A percentile compares a stretch with the other conserved stretches of the same genome.
phyloP scores from a whole-genome alignment of 352 stramenopile species.

The Phytophthora vignae region DNA sequence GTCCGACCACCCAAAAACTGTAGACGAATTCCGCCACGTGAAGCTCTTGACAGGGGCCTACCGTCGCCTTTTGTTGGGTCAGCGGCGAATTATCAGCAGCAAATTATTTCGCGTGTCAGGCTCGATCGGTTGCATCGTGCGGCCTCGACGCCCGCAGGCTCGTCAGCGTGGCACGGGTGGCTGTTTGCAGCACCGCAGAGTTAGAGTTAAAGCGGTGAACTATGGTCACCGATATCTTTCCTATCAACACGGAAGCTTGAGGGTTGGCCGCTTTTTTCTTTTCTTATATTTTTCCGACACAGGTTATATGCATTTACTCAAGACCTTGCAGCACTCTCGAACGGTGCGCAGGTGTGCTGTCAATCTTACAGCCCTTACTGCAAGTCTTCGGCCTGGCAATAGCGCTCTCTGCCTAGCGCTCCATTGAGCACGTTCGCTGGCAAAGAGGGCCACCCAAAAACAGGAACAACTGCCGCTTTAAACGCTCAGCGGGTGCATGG shows the following conservation, averaged over 20 bases:
- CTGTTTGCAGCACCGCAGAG: background rate
- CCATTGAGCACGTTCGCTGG: background rate
- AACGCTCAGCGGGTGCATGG: conserved; percentile 38
- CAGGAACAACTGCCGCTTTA: background rate
- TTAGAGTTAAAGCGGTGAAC: no score
- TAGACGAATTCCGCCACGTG: conserved; percentile 33
- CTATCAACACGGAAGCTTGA: no score
- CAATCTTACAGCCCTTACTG: background rate
- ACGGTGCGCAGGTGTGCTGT: background rate
- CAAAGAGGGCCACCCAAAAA: conserved; percentile 9
- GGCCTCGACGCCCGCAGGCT: background rate
- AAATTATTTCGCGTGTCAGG: conserved; percentile 35
- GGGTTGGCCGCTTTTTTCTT: conserved; percentile 11
- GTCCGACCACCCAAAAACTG: conserved; percentile 28
- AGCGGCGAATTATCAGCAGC: conserved; percentile 28
- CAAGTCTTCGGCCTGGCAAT: conserved; percentile 5
- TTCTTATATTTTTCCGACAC: conserved; percentile 31
- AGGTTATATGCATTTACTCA: conserved; percentile 31
- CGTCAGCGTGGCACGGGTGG: no score
- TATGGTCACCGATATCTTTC: no score
- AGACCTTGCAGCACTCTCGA: conserved; percentile 11
- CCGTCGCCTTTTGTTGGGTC: conserved; percentile 36
- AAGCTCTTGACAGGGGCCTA: background rate
- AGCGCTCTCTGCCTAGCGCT: conserved; percentile 10
- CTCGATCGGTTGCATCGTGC: conserved; percentile 2